Evolutionary conservation across 1,284 basidiomycete species (phyloP).

Genomic region (Cutaneotrichosporon cutaneum): DNA sequence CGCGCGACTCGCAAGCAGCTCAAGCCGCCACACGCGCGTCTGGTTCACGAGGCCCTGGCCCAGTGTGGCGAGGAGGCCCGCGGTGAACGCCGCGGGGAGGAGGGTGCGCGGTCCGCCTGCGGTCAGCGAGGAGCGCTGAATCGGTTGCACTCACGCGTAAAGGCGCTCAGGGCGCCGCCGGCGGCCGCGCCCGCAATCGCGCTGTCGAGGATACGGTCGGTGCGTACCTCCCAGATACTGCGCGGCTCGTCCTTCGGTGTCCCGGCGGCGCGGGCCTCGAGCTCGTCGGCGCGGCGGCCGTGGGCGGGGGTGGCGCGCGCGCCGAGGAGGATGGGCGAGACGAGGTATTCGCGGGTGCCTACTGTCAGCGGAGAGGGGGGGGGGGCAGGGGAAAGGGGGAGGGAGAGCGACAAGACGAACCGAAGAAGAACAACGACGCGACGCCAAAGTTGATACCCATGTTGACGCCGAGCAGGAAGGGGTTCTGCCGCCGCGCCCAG

Average conservation of each 20-base stretch:
- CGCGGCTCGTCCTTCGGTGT: no score
- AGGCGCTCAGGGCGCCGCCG: slow-evolving; percentile 32
- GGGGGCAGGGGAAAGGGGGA: no score
- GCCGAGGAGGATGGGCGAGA: slow-evolving; percentile 42
- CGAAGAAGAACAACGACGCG: slow-evolving; percentile 44
- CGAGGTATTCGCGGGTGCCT: slow-evolving; percentile 45
- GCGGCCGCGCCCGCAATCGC: slow-evolving; percentile 37
- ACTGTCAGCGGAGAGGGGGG: not conserved
- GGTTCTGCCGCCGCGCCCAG: slow-evolving; percentile 33
- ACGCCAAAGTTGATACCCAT: slow-evolving; percentile 46
- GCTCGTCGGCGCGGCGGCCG: slow-evolving; percentile 19
- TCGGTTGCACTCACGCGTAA: slow-evolving; percentile 30
- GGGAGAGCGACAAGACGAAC: slow-evolving; percentile 21
- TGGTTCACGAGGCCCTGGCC: slow-evolving; percentile 42
- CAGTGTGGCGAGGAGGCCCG: slow-evolving; percentile 34
- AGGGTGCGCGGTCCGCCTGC: slow-evolving; percentile 37
- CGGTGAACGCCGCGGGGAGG: slow-evolving; percentile 38
- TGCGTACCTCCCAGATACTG: slow-evolving; percentile 32
- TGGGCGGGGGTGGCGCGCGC: slow-evolving; percentile 30
- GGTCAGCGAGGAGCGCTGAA: no score
- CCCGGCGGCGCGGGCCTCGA: not conserved
- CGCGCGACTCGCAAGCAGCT: slow-evolving; percentile 29
- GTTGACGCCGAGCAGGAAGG: slow-evolving; percentile 34
- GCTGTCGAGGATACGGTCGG: slow-evolving; percentile 41
- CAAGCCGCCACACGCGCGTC: slow-evolving; percentile 33